These are phyloP conservation scores for Fusarium udum DNA, from an alignment of 2,329 filamentous ascomycete species.

Conservation along the genomic window DNA sequence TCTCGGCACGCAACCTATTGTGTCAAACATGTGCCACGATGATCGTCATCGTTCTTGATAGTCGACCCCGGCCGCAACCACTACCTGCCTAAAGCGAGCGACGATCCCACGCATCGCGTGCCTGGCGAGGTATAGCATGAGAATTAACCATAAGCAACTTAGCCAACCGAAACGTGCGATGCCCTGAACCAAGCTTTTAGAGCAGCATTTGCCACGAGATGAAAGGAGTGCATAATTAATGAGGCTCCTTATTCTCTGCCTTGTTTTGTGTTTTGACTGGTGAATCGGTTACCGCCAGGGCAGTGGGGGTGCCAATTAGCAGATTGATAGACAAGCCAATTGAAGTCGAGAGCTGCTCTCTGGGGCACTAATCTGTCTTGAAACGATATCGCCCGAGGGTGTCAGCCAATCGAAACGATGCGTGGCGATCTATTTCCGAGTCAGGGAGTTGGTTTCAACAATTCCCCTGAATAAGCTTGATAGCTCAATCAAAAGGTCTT, in stretches of 20 bases:
- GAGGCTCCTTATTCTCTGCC: slow-evolving; percentile 2
- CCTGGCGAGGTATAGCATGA: slow-evolving; percentile 30
- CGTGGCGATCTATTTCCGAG: slow-evolving; percentile 27
- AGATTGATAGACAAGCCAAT: slow-evolving; percentile 23
- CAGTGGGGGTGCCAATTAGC: slow-evolving; percentile 29
- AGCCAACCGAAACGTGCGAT: slow-evolving; percentile 19
- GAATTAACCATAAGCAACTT: slow-evolving; percentile 3
- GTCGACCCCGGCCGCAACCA: slow-evolving; percentile 11
- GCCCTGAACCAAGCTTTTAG: background rate
- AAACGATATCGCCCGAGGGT: slow-evolving; percentile 19
- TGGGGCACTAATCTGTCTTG: slow-evolving; percentile 10
- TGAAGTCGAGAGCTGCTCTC: background rate
- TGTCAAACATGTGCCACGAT: slow-evolving; percentile 23
- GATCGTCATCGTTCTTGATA: slow-evolving; percentile 29
- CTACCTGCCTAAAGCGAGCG: slow-evolving; percentile 35
- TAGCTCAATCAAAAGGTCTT: slow-evolving; percentile 27
- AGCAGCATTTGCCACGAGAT: slow-evolving; percentile 9
- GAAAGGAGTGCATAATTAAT: slow-evolving; percentile 30
- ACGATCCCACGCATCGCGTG: slow-evolving; percentile 16
- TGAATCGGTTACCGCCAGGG: slow-evolving; percentile 25
- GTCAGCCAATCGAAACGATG: slow-evolving; percentile 6
- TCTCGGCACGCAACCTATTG: slow-evolving; percentile 23
- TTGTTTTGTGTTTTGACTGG: slow-evolving; percentile 22
- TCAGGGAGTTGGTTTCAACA: slow-evolving; percentile 27
- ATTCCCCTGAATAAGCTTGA: slow-evolving; percentile 22